phyloP scores from a whole-genome alignment of 2,329 filamentous ascomycete species.

The Grosmannia penicillata region DNA sequence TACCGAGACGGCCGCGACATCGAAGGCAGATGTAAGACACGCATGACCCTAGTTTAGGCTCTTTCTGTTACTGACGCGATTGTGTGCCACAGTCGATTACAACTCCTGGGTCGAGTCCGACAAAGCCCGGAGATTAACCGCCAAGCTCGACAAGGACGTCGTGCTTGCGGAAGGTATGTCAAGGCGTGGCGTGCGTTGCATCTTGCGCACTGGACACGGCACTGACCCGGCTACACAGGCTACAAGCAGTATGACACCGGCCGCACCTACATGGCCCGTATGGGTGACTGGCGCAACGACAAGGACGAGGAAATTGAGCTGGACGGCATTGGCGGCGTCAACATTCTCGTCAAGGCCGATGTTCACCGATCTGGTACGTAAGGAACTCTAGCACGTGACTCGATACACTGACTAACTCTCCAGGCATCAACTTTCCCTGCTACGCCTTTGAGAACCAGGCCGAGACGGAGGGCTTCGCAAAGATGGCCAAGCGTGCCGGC shows the following conservation, averaged over 20 bases:
- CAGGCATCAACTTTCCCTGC: constrained; percentile 91
- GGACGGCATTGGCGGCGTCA: constrained; percentile 92
- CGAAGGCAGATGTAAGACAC: constrained; percentile 73
- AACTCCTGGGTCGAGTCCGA: constrained; percentile 97
- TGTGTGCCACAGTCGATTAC: constrained; percentile 60
- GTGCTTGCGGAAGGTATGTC: constrained; percentile 72
- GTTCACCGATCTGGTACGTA: constrained; percentile 78
- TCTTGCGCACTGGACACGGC: constrained; percentile 7
- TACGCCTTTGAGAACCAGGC: constrained; percentile 98
- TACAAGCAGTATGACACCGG: constrained; percentile 91
- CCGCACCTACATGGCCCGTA: constrained; percentile 73
- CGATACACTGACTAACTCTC: constrained; percentile 1
- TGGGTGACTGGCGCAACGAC: constrained; percentile 86
- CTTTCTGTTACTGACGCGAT: constrained; percentile 3
- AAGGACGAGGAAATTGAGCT: constrained; percentile 86
- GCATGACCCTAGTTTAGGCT: background rate
- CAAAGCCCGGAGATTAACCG: constrained; percentile 61
- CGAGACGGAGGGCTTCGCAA: constrained; percentile 95
- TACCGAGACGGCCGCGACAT: constrained; percentile 72
- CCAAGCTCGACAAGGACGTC: constrained; percentile 60
- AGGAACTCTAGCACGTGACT: background rate
- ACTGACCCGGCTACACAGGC: constrained; percentile 29
- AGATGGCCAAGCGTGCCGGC: constrained; percentile 93
- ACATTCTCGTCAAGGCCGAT: constrained; percentile 94
- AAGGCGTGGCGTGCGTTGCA: too few species aligned